These are phyloP conservation scores for Rhizopogon parksii DNA, from an alignment of 1,284 basidiomycete genomes.

Conservation along the genomic window DNA sequence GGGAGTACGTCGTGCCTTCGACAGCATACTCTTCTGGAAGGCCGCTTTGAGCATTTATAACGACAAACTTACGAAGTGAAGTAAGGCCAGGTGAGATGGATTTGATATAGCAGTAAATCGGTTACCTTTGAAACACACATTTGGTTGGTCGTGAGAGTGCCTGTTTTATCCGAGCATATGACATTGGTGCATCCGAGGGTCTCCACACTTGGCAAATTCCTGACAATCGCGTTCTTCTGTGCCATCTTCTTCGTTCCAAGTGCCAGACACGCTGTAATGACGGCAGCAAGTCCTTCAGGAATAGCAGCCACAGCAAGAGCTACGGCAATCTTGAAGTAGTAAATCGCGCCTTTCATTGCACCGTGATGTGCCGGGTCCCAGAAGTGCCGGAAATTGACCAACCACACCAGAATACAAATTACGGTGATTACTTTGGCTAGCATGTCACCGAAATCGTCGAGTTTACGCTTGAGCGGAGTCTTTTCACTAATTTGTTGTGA, in stretches of 20 bases:
- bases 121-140: constrained; percentile 86
- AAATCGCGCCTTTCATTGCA: constrained; percentile 84
- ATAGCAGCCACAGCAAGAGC: constrained; percentile 94
- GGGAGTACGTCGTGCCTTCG: constrained; percentile 87
- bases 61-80: constrained; percentile 53
- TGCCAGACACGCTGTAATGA: constrained; percentile 94
- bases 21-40: constrained; percentile 68
- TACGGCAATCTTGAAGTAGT: constrained; percentile 98
- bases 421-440: constrained; percentile 94
- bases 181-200: constrained; percentile 95
- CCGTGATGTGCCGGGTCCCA: constrained; percentile 89
- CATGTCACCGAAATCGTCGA: constrained; percentile 95
- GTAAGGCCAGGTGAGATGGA: constrained; percentile 9
- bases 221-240: constrained; percentile 92
- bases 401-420: constrained; percentile 93
- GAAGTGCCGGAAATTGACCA: constrained; percentile 92
- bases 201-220: constrained; percentile 94
- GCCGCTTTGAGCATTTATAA: constrained; percentile 52
- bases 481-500: constrained; percentile 85
- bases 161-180: constrained; percentile 97
- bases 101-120: not conserved
- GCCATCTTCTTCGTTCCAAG: constrained; percentile 98
- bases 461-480: constrained; percentile 90
- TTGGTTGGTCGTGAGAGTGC: constrained; percentile 92
- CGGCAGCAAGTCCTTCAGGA: constrained; percentile 91